These are phyloP conservation scores for Colletotrichum shisoi DNA, from an alignment of 2,329 filamentous ascomycete genomes.

Conservation along the genomic window DNA sequence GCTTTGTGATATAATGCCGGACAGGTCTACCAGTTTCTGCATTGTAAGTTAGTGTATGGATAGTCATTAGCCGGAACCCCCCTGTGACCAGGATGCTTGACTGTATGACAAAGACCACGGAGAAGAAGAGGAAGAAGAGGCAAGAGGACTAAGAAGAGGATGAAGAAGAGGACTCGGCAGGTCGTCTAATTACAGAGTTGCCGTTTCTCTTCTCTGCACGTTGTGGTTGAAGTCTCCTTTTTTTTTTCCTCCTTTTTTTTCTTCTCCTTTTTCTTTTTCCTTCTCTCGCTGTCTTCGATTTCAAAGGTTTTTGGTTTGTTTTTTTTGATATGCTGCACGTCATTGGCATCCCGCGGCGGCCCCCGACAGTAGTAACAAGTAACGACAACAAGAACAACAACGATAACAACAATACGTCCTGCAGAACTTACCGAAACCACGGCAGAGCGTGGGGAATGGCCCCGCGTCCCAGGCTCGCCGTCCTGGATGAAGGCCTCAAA, in stretches of 20 bases:
- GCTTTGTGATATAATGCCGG: constrained; percentile 38
- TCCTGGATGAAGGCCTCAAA: constrained; percentile 40
- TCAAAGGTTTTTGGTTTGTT: too few species aligned
- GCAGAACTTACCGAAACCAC: constrained; percentile 38
- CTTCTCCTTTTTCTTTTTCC: too few species aligned
- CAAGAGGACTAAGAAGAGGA: too few species aligned
- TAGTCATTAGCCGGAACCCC: constrained; percentile 25
- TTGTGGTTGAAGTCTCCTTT: too few species aligned
- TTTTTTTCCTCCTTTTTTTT: too few species aligned
- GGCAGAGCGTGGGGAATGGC: constrained; percentile 36
- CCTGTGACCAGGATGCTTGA: background rate
- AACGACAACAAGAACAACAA: background rate
- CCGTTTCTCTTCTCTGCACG: too few species aligned
- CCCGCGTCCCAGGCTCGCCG: constrained; percentile 32
- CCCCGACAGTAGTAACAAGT: background rate
- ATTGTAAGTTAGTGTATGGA: background rate
- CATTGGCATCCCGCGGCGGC: background rate
- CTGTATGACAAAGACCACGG: too few species aligned
- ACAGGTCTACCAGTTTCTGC: constrained; percentile 40
- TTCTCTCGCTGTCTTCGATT: too few species aligned
- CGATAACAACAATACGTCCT: background rate
- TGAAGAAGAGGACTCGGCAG: too few species aligned
- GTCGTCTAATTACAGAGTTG: too few species aligned
- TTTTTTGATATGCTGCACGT: too few species aligned
- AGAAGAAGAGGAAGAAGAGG: too few species aligned